These are phyloP conservation scores for Diaporthe destruens DNA, from an alignment of 2,329 filamentous ascomycete genomes.

Conservation along the genomic window DNA sequence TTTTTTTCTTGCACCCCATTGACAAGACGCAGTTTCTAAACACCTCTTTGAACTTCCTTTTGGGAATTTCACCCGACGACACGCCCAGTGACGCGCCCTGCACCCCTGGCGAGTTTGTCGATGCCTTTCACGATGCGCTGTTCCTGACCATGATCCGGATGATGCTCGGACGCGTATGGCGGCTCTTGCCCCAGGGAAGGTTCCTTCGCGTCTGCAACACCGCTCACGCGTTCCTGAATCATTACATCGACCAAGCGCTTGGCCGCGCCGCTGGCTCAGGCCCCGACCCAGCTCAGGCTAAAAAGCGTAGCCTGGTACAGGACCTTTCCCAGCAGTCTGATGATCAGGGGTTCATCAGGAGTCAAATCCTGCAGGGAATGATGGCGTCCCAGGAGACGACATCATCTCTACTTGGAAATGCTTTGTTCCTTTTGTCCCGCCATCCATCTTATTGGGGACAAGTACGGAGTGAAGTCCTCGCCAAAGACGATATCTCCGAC, in stretches of 20 bases:
- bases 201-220: neutral
- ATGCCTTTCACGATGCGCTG: conserved; percentile 5
- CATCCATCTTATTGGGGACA: neutral
- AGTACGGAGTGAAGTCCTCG: neutral
- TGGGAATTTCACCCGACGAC: neutral
- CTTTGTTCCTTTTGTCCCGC: neutral
- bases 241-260: neutral
- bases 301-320: neutral
- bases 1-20: neutral
- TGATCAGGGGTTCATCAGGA: conserved; percentile 4
- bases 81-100: neutral
- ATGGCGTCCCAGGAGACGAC: conserved; percentile 10
- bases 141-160: conserved; percentile 2
- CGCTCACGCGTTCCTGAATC: neutral
- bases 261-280: neutral
- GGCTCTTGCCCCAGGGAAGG: neutral
- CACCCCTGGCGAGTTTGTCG: neutral
- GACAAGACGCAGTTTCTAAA: neutral
- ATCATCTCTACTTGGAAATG: conserved; percentile 7
- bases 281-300: neutral
- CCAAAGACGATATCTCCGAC: neutral
- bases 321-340: neutral
- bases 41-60: neutral
- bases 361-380: neutral
- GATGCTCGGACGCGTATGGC: neutral